Evolutionary conservation across 371 early-diverging fungal genomes (phyloP).

Genomic region (Phascolomyces articulosus): DNA sequence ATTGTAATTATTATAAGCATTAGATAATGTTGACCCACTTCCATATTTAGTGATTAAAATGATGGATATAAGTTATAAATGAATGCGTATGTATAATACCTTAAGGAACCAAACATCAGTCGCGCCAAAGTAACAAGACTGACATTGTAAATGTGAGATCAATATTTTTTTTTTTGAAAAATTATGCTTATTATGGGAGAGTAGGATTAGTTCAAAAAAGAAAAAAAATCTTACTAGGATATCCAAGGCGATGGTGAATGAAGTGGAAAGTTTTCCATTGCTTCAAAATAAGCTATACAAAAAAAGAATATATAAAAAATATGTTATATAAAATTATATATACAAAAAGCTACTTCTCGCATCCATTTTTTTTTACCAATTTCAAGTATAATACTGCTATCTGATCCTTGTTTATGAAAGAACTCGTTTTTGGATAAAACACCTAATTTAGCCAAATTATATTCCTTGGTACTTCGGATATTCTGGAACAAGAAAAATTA

Average conservation of each 20-base stretch:
- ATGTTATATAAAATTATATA: too few species aligned
- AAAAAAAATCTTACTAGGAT: neutral
- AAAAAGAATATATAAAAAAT: too few species aligned
- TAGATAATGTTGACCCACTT: too few species aligned
- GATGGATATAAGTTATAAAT: too few species aligned
- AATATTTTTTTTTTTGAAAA: neutral
- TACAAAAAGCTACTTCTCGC: too few species aligned
- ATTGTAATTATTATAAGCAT: neutral
- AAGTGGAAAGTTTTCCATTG: constrained; percentile 3
- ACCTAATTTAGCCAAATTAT: neutral
- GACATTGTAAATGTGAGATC: neutral
- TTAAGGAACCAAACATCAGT: neutral
- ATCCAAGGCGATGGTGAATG: neutral
- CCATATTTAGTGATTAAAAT: too few species aligned
- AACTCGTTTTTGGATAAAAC: neutral
- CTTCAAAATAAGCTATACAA: constrained; percentile 9
- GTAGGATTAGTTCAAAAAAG: neutral
- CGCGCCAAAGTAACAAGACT: neutral
- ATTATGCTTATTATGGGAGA: too few species aligned
- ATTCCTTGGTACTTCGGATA: neutral
- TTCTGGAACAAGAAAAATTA: too few species aligned
- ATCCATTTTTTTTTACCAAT: neutral
- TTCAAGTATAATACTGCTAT: neutral
- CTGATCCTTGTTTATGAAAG: neutral
- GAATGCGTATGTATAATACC: neutral